phyloP scores from a whole-genome alignment of 345 rosid species.

The Luvunga scandens region DNA sequence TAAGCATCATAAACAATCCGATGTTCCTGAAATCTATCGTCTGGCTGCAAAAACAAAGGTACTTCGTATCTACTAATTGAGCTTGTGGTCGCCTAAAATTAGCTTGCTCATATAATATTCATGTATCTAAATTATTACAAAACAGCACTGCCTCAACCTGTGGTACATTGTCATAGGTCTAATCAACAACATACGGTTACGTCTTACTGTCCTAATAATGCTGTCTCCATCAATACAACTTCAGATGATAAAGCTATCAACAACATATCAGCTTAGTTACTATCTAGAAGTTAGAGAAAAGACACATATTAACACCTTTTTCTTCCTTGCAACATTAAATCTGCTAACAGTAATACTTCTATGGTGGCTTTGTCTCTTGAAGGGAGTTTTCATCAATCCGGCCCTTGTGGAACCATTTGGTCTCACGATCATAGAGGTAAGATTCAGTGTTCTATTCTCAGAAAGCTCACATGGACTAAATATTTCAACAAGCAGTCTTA shows the following conservation, averaged over 20 bases:
- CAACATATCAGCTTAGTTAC: neutral
- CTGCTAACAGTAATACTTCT: constrained; percentile 25
- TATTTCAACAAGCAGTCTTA: neutral
- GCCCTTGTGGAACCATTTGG: constrained; percentile 78
- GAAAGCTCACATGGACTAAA: neutral
- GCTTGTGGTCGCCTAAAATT: neutral
- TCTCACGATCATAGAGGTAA: constrained; percentile 68
- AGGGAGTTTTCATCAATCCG: constrained; percentile 77
- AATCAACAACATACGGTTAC: neutral
- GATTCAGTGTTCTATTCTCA: neutral
- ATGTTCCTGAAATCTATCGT: constrained; percentile 68
- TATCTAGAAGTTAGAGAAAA: neutral
- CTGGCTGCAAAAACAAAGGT: constrained; percentile 78
- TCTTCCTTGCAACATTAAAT: constrained; percentile 16
- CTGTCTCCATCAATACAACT: neutral
- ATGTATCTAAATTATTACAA: neutral
- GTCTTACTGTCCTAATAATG: neutral
- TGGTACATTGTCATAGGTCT: neutral
- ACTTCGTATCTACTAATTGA: neutral
- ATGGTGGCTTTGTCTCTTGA: constrained; percentile 30
- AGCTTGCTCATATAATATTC: neutral
- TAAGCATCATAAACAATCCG: constrained; percentile 70
- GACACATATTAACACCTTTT: neutral
- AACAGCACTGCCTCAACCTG: neutral
- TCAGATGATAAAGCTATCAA: neutral